These are phyloP conservation scores for Parachaetomium inaequale DNA, from an alignment of 495 filamentous ascomycete genomes.

Conservation along the genomic window DNA sequence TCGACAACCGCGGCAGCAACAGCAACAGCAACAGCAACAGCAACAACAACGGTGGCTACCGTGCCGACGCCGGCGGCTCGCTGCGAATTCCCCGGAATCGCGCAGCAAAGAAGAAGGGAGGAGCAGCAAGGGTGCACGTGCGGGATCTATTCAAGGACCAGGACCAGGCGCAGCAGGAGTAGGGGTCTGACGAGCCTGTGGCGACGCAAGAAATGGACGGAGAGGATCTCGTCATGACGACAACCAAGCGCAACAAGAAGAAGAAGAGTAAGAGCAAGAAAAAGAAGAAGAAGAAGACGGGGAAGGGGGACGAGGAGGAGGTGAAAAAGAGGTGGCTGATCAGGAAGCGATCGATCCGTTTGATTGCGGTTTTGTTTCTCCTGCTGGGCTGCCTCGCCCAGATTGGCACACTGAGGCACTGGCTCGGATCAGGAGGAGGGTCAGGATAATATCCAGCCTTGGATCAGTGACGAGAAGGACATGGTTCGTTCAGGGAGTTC, in stretches of 20 bases:
- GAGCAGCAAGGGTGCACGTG: not conserved
- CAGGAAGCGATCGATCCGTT: not conserved
- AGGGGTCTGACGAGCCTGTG: not conserved
- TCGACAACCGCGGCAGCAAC: not conserved
- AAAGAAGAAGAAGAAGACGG: not conserved
- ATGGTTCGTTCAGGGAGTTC: not conserved
- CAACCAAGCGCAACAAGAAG: too few species aligned
- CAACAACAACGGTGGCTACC: too few species aligned
- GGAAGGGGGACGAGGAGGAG: not conserved
- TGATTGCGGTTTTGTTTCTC: not conserved
- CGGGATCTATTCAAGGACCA: not conserved
- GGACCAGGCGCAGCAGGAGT: not conserved
- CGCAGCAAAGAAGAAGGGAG: not conserved
- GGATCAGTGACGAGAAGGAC: not conserved
- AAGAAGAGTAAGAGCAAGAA: not conserved
- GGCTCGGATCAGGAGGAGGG: not conserved
- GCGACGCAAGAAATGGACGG: not conserved
- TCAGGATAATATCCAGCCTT: not conserved
- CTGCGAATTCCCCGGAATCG: slow-evolving; percentile 7
- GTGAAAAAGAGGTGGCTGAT: not conserved
- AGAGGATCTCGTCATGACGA: not conserved
- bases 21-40: too few species aligned
- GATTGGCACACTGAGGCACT: not conserved
- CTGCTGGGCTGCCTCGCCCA: not conserved
- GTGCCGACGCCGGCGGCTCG: slow-evolving; percentile 18